Conservation (phyloP, 805 yeast genomes). For the Lipomyces mesembrius region DNA sequence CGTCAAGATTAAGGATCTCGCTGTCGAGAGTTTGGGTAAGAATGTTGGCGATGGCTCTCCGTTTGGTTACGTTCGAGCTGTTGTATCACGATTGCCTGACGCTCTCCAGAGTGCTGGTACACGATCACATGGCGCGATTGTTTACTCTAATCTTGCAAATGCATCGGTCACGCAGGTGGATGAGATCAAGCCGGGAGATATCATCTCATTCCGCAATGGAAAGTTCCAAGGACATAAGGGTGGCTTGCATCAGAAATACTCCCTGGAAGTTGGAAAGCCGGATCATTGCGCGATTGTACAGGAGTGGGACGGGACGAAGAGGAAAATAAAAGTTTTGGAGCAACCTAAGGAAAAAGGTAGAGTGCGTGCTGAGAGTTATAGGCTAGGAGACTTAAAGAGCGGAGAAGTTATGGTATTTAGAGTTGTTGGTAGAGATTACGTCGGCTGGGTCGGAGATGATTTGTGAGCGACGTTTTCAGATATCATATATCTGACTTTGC, state of each 20-base stretch:
- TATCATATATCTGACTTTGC: background rate
- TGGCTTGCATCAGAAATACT: conserved; percentile 60
- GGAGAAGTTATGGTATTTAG: conserved; percentile 85
- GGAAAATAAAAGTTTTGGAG: conserved; percentile 47
- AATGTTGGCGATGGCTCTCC: conserved; percentile 43
- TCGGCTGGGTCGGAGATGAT: conserved; percentile 61
- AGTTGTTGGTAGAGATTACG: conserved; percentile 69
- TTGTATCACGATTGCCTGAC: conserved; percentile 48
- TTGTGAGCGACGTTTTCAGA: background rate
- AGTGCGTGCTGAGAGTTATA: conserved; percentile 64
- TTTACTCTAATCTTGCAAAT: conserved; percentile 61
- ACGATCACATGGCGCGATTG: conserved; percentile 73
- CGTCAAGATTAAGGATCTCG: conserved; percentile 41
- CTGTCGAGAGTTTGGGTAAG: conserved; percentile 47
- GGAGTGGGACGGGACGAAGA: conserved; percentile 74
- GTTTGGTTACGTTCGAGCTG: conserved; percentile 45
- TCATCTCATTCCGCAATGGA: conserved; percentile 66
- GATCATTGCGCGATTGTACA: conserved; percentile 64
- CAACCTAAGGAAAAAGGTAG: conserved; percentile 54
- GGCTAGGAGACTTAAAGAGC: conserved; percentile 69
- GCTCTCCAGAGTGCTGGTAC: conserved; percentile 63
- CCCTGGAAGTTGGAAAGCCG: conserved; percentile 61
- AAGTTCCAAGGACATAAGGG: conserved; percentile 68
- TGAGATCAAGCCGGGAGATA: conserved; percentile 81
- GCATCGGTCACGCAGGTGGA: conserved; percentile 58